Percentiles rank a stretch among this genome's conserved stretches.
Conservation (phyloP, 164 flowering plant species). For the Euptelea pleiosperma region DNA sequence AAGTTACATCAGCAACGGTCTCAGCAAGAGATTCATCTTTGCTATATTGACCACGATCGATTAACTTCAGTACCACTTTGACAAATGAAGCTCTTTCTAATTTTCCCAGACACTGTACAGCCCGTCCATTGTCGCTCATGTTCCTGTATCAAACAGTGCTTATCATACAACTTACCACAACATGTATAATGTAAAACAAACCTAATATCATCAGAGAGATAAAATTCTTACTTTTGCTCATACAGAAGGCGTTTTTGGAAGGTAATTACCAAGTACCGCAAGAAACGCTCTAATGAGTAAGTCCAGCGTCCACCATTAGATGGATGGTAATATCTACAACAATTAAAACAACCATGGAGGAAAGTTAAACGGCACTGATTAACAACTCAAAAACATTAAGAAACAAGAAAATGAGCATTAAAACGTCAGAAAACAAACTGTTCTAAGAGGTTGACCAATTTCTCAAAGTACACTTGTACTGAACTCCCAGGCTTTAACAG, state of each 20-base stretch:
- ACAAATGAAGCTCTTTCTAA: constrained; percentile 74
- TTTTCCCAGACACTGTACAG: constrained; percentile 47
- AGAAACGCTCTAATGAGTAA: constrained; percentile 77
- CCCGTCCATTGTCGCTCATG: constrained; percentile 19
- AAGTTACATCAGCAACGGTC: constrained; percentile 90
- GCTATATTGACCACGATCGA: constrained; percentile 98
- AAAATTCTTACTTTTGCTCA: constrained; percentile 72
- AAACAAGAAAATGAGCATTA: constrained; percentile 14
- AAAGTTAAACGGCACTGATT: constrained; percentile 4
- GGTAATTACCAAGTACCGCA: constrained; percentile 66
- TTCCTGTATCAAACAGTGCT: constrained; percentile 39
- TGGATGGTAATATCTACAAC: constrained; percentile 87
- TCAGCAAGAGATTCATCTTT: constrained; percentile 87
- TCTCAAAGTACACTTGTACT: constrained; percentile 72
- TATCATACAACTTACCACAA: constrained; percentile 2
- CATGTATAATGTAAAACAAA: neutral
- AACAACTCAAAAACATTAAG: constrained; percentile 6
- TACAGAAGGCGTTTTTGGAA: constrained; percentile 76
- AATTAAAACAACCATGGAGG: constrained; percentile 10
- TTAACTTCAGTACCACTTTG: constrained; percentile 62
- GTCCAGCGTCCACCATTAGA: constrained; percentile 99
- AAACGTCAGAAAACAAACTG: constrained; percentile 64
- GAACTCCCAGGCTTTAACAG: constrained; percentile 75
- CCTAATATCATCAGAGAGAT: neutral
- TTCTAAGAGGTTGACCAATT: constrained; percentile 93